These are phyloP conservation scores for Phytopythium aichiense DNA, from an alignment of 352 stramenopile genomes.

Conservation along the genomic window DNA sequence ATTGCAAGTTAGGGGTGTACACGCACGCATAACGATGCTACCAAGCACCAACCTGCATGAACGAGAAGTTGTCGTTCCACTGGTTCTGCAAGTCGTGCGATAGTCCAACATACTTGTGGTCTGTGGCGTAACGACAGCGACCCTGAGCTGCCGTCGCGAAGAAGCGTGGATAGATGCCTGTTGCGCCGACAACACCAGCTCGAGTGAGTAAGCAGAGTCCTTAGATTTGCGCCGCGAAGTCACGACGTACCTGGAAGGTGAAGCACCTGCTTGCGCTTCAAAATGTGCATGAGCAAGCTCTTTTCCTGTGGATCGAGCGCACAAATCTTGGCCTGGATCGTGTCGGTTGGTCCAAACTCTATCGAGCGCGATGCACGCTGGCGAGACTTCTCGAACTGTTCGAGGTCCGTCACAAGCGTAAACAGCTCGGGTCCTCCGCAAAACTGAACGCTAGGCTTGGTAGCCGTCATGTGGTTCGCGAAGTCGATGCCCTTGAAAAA, in stretches of 20 bases:
- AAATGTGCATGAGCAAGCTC: conserved; percentile 70
- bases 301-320: conserved; percentile 25
- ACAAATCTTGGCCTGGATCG: conserved; percentile 35
- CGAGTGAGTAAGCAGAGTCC: not conserved
- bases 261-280: conserved; percentile 68
- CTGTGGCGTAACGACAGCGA: conserved; percentile 52
- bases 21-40: not conserved
- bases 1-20: not conserved
- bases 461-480: conserved; percentile 40
- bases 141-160: conserved; percentile 43
- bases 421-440: conserved; percentile 37
- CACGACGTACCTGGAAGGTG: conserved; percentile 42
- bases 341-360: conserved; percentile 20
- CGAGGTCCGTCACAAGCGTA: conserved; percentile 38
- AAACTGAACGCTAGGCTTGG: conserved; percentile 32
- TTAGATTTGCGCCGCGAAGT: not conserved
- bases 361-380: conserved; percentile 14
- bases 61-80: conserved; percentile 61
- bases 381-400: conserved; percentile 31
- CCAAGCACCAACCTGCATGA: conserved; percentile 49
- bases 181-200: not conserved
- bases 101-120: conserved; percentile 55
- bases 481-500: conserved; percentile 79
- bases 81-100: conserved; percentile 75
- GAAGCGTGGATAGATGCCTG: conserved; percentile 72